These are phyloP conservation scores for Brassica nigra DNA, from an alignment of 345 rosid genomes.

Conservation along the genomic window DNA sequence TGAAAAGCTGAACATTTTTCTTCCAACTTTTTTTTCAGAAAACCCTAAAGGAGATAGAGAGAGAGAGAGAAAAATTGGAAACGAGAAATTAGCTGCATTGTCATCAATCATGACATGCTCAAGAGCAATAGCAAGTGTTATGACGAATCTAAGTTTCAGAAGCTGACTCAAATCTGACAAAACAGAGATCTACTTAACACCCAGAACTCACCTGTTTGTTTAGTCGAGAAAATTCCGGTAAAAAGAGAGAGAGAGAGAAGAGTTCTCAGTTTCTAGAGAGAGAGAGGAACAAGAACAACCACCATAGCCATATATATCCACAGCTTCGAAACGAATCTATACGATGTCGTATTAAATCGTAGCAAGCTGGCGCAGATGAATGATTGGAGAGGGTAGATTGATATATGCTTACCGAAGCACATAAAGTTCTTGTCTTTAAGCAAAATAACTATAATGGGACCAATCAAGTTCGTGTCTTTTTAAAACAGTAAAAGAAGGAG, in stretches of 20 bases:
- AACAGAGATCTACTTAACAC: constrained; percentile 23
- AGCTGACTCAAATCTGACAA: constrained; percentile 9
- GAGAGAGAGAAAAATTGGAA: not conserved
- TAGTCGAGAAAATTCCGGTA: not conserved
- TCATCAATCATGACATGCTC: constrained; percentile 15
- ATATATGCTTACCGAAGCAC: constrained; percentile 11
- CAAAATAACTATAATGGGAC: constrained; percentile 18
- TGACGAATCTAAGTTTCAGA: constrained; percentile 12
- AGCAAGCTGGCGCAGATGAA: constrained; percentile 17
- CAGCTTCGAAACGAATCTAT: constrained; percentile 5
- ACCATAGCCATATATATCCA: constrained; percentile 30
- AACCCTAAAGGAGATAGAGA: constrained; percentile 6
- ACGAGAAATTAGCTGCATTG: constrained; percentile 32
- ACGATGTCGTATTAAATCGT: constrained; percentile 27
- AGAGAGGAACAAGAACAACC: constrained; percentile 8
- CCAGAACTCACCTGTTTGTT: constrained; percentile 19
- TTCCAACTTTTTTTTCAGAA: constrained; percentile 20
- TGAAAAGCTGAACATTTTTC: constrained; percentile 78
- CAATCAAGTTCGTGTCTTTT: constrained; percentile 18
- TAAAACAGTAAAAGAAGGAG: not conserved
- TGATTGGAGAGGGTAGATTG: constrained; percentile 26
- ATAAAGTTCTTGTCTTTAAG: constrained; percentile 25
- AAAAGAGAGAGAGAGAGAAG: not conserved
- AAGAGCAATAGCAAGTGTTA: constrained; percentile 1
- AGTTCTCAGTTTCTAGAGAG: not conserved